Conservation (phyloP, 257 asterid genomes). For the Parsonsia alboflavescens region DNA sequence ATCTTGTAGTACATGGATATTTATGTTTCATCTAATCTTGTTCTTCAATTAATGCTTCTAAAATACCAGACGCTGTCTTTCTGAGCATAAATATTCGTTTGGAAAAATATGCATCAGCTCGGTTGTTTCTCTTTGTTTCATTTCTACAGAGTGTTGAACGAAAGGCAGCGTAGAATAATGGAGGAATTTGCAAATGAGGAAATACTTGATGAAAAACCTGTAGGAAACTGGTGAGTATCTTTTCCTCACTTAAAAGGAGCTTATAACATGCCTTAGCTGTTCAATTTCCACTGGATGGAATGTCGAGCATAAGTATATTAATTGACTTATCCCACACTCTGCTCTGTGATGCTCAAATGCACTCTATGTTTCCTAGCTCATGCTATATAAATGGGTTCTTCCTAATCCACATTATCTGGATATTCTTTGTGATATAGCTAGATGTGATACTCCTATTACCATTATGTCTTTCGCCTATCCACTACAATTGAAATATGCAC, state of each 20-base stretch:
- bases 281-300: background rate
- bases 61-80: background rate
- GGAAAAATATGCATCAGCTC: background rate
- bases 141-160: slow-evolving; percentile 50
- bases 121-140: background rate
- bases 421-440: background rate
- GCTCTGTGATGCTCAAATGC: background rate
- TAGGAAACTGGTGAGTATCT: slow-evolving; percentile 55
- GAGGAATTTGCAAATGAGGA: slow-evolving; percentile 84
- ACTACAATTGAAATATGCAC: background rate
- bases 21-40: background rate
- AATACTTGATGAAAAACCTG: slow-evolving; percentile 35
- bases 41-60: background rate
- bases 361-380: background rate
- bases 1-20: background rate
- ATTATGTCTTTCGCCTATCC: background rate
- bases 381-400: background rate
- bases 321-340: background rate
- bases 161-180: slow-evolving; percentile 65
- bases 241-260: background rate
- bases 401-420: background rate
- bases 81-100: background rate
- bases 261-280: background rate
- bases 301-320: no score
- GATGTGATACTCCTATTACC: background rate